Base-by-base conservation (phyloP, 441 rosid genomes). In the Populus hybrid region DNA sequence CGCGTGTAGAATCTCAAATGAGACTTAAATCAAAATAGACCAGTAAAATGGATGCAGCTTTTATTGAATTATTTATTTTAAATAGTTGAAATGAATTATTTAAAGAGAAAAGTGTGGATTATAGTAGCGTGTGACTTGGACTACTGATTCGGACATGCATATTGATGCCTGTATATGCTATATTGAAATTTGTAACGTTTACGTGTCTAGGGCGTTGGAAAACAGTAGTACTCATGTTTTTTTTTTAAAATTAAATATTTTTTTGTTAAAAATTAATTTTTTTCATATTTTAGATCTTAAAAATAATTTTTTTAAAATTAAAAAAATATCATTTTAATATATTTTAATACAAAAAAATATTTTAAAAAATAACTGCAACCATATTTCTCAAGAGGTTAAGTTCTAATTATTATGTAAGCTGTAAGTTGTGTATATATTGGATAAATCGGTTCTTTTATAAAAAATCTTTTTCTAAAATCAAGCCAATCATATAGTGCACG, bases 61-160 rank as follows among this genome's bases (percentile, higher is more conserved):
- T 14, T 16, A 50, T 50, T 50, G 57, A 46, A 46, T 46, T 14
- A 46, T 46, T 46, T 46, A 46, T 46, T 46, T 46, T 46, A 46
- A 46, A 46, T 46, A 46, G 2, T 46, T 46, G 0, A 46, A 50
- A 14, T 0, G 20, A 14, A 1, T 50, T 50, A 14, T 50, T 50
- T 14, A 50, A 50, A 50, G 57, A 50, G 2, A 50, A 50, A 50
- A 50, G 20, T 5, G 20, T 50, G 20, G 20, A 50, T 50, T 50
- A 50, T 50, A 0, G 57, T 38, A 38, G 46, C 46, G 46, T 50
- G 57, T 82, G 71, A 68, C 42, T 68, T 68, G 71, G 24, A 68
- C 46, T 34, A 20, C n/a, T 68, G 24, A 68, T 32, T 8, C 34
- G 5, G 46, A 8, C n/a, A n/a, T 3, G 69, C 28, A 66, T 14